These are phyloP conservation scores for Thermothielavioides terrestris DNA, from an alignment of 495 filamentous ascomycete genomes.

Conservation along the genomic window DNA sequence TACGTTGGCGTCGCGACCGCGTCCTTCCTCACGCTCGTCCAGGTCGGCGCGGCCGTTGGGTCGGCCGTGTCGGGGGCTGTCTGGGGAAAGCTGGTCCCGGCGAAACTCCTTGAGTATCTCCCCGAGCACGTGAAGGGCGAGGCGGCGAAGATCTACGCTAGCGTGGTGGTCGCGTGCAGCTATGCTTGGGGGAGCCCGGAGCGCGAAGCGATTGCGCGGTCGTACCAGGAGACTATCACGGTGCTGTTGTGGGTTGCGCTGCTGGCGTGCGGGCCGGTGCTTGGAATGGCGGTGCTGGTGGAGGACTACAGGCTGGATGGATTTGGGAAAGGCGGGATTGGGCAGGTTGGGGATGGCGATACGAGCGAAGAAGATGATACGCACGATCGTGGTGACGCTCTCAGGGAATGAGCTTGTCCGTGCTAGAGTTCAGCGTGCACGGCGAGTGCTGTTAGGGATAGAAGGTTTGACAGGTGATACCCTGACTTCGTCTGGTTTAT, in stretches of 20 bases:
- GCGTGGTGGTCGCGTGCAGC: constrained; percentile 40
- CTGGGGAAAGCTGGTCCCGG: constrained; percentile 50
- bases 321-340: constrained; percentile 16
- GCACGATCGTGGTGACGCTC: neutral
- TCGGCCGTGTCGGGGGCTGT: constrained; percentile 52
- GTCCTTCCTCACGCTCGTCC: constrained; percentile 46
- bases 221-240: constrained; percentile 47
- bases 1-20: constrained; percentile 56
- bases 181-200: constrained; percentile 41
- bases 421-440: neutral
- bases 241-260: constrained; percentile 43
- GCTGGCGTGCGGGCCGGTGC: constrained; percentile 35
- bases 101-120: constrained; percentile 41
- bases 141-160: constrained; percentile 42
- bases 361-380: neutral
- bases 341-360: neutral
- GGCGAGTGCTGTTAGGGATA: neutral
- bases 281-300: constrained; percentile 34
- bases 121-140: constrained; percentile 42
- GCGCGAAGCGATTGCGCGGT: constrained; percentile 43
- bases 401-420: neutral
- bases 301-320: constrained; percentile 43
- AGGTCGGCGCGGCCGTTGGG: constrained; percentile 55
- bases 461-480: constrained; percentile 4
- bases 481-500: neutral